phyloP scores from a whole-genome alignment of 176 grass and related monocot species.

The Chloris gayana region DNA sequence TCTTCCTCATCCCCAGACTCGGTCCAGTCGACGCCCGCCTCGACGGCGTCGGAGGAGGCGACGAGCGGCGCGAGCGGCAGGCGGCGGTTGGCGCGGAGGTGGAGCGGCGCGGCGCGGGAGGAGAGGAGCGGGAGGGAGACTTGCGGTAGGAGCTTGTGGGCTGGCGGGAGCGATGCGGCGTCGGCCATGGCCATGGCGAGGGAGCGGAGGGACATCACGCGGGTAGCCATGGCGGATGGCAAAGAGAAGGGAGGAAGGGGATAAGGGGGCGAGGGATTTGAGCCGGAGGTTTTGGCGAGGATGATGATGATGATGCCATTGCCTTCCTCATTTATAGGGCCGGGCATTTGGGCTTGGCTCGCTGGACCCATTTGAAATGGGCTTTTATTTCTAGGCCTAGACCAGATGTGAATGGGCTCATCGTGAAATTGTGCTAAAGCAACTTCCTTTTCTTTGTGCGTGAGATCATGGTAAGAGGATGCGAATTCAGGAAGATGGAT shows the following conservation, averaged over 20 bases:
- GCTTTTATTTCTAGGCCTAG: too few species aligned
- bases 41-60: slow-evolving; percentile 45
- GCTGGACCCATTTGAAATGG: too few species aligned
- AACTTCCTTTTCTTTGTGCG: too few species aligned
- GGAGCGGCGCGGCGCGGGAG: slow-evolving; percentile 40
- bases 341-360: neutral
- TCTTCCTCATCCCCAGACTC: slow-evolving; percentile 34
- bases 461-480: too few species aligned
- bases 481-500: too few species aligned
- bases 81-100: slow-evolving; percentile 51
- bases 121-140: slow-evolving; percentile 41
- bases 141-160: slow-evolving; percentile 26
- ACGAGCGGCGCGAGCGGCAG: slow-evolving; percentile 46
- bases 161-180: slow-evolving; percentile 24
- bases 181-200: slow-evolving; percentile 49
- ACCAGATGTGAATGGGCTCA: too few species aligned
- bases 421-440: too few species aligned
- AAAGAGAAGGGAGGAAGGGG: neutral
- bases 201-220: slow-evolving; percentile 33
- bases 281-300: slow-evolving; percentile 33
- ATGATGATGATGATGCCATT: neutral
- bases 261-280: slow-evolving; percentile 30
- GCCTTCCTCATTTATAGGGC: neutral
- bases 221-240: slow-evolving; percentile 31
- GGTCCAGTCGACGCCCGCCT: slow-evolving; percentile 40